Conservation (phyloP, 306 rosid genomes). For the Cucumis melo region DNA sequence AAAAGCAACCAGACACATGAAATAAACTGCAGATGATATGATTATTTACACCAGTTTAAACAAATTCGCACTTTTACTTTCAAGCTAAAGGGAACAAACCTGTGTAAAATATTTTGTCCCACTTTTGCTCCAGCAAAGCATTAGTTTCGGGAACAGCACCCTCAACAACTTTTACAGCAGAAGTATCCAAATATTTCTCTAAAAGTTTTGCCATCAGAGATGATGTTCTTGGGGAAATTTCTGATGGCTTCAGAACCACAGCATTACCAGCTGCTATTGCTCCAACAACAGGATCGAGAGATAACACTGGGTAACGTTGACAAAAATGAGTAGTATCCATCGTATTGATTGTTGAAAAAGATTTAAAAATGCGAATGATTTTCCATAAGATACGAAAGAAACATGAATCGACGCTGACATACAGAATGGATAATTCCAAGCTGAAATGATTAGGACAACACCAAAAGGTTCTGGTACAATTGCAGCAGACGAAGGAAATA, state of each 20-base stretch:
- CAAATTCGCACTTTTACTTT: not conserved
- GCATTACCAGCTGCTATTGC: slow-evolving; percentile 97
- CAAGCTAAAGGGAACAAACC: slow-evolving; percentile 28
- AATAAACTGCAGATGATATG: not conserved
- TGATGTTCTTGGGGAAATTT: slow-evolving; percentile 77
- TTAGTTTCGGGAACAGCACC: slow-evolving; percentile 80
- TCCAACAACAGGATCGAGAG: slow-evolving; percentile 92
- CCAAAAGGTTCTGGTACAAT: slow-evolving; percentile 94
- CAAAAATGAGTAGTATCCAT: not conserved
- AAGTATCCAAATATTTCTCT: slow-evolving; percentile 58
- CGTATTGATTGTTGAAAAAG: not conserved
- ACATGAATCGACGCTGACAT: slow-evolving; percentile 20
- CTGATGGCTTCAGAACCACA: slow-evolving; percentile 94
- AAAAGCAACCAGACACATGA: not conserved
- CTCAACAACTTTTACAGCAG: slow-evolving; percentile 70
- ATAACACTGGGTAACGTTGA: slow-evolving; percentile 44
- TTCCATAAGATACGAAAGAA: not conserved
- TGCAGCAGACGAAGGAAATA: slow-evolving; percentile 93
- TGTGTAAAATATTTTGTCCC: slow-evolving; percentile 99
- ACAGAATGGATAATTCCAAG: slow-evolving; percentile 99
- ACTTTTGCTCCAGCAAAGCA: slow-evolving; percentile 81
- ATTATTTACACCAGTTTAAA: not conserved
- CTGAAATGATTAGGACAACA: slow-evolving; percentile 70
- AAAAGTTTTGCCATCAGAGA: slow-evolving; percentile 60
- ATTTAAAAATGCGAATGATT: not conserved